phyloP scores from a whole-genome alignment of 176 grass and related monocot species.

The Ensete glaucum region DNA sequence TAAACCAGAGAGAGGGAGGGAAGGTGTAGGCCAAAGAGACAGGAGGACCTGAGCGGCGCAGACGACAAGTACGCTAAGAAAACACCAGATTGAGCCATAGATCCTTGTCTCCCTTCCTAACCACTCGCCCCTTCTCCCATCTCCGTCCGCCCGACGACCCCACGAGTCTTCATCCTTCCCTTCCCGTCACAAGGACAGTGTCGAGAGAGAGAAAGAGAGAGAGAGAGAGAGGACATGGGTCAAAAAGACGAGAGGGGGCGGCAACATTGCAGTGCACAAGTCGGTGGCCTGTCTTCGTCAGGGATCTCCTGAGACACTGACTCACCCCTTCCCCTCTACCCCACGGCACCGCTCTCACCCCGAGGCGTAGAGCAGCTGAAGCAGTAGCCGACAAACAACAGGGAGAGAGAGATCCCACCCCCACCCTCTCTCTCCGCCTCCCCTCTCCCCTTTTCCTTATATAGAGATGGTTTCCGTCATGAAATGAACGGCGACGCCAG shows the following conservation, averaged over 20 bases:
- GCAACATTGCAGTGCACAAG: neutral
- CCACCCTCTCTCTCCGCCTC: neutral
- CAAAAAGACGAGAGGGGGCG: neutral
- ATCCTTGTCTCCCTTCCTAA: too few species aligned
- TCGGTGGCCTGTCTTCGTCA: neutral
- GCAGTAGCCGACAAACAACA: slow-evolving; percentile 8
- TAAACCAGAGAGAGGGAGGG: too few species aligned
- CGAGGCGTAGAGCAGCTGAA: neutral
- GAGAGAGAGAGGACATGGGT: neutral
- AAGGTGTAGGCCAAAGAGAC: too few species aligned
- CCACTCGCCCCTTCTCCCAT: too few species aligned
- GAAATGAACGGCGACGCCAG: neutral
- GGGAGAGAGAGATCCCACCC: neutral
- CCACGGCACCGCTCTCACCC: neutral
- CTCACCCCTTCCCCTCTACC: neutral
- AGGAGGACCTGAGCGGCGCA: too few species aligned
- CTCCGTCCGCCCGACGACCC: too few species aligned
- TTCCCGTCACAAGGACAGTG: too few species aligned
- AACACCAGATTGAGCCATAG: too few species aligned
- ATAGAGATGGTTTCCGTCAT: neutral
- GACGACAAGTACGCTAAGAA: too few species aligned
- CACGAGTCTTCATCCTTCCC: too few species aligned
- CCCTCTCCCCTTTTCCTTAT: neutral
- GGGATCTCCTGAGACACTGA: neutral
- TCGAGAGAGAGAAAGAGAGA: neutral